Evolutionary conservation across 169 alveolate genomes (phyloP).

Genomic region (Toxoplasma gondii): DNA sequence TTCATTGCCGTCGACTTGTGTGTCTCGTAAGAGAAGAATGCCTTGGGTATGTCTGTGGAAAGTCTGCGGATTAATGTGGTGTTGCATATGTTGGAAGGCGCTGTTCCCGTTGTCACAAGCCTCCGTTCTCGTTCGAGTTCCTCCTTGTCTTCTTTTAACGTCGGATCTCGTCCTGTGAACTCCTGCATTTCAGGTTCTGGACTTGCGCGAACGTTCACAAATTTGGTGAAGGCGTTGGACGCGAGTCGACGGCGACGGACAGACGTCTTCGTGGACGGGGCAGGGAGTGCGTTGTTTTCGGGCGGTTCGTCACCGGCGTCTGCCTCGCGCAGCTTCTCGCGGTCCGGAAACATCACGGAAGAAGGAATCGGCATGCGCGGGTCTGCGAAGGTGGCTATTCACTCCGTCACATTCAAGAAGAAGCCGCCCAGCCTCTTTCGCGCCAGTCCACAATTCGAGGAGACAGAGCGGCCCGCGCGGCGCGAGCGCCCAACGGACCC

Average conservation of each 20-base stretch:
- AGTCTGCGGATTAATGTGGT: too few species aligned
- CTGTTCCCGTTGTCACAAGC: too few species aligned
- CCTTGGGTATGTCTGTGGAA: too few species aligned
- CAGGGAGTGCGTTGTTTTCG: not conserved
- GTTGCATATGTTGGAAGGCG: too few species aligned
- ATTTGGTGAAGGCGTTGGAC: not conserved
- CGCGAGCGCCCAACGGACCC: not conserved
- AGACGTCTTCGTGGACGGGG: conserved; percentile 24
- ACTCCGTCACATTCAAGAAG: not conserved
- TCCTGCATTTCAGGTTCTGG: not conserved
- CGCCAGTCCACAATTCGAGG: not conserved
- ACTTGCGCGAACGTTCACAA: not conserved
- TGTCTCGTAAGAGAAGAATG: too few species aligned
- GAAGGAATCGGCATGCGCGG: not conserved
- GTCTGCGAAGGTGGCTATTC: not conserved
- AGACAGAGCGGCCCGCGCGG: not conserved
- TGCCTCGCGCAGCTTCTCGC: not conserved
- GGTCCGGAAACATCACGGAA: not conserved
- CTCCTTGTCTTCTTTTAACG: too few species aligned
- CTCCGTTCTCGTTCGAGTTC: too few species aligned
- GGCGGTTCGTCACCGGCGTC: not conserved
- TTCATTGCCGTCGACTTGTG: too few species aligned
- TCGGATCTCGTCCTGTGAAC: not conserved
- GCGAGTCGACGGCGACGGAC: not conserved
- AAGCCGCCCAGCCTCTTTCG: not conserved